Base-by-base conservation (phyloP, 129 eudicot species). In the Lactuca sativa region DNA sequence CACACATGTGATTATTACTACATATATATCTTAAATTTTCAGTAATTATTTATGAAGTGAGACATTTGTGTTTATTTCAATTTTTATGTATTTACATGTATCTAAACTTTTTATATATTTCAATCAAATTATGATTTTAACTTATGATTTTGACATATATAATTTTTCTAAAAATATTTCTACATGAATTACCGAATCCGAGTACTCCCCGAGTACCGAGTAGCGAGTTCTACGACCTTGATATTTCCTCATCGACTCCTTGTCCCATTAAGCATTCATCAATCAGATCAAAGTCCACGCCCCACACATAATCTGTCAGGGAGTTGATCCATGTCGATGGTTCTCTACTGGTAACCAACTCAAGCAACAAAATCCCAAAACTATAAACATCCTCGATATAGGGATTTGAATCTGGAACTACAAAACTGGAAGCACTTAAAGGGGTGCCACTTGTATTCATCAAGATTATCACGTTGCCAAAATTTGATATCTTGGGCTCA, bases 301-400 rank as follows among this genome's bases (percentile, higher is more conserved):
- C 9, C 2, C 51, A 34, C 43, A 71, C 59, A 21, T 9, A 1
- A 21, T 62, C 70, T 1, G 25, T 54, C 16, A 6, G 7, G 10
- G 74, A 48, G 48, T 75, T 21, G 21, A 48, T 21, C 59, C 56
- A 7, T n/a, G 15, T 17, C 9, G 16, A 58, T 33, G 63, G 43
- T 7, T 59, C 67, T 74, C 74, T 88, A 17, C 92, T 82, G 0
- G 83, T 82, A 14, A 86, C 77, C 59, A 86, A 67, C 80, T 91
- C 96, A 11, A 88, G 79, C 67, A 91, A 87, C 76, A 91, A 87
- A 4, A 86, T 84, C 52, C 97, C 97, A 43, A 88, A 88, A 56
- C 91, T 80, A 65, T 83, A 84, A 59, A 91, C 95, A 74, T 91
- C 96, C 9, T 91, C 95, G 66, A 84, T 88, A 33, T 85, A 88